Evolutionary conservation across 345 rosid species (phyloP), one percentile per base, ranked within the genome.

Genomic region (Melaleuca quinquenervia): DNA sequence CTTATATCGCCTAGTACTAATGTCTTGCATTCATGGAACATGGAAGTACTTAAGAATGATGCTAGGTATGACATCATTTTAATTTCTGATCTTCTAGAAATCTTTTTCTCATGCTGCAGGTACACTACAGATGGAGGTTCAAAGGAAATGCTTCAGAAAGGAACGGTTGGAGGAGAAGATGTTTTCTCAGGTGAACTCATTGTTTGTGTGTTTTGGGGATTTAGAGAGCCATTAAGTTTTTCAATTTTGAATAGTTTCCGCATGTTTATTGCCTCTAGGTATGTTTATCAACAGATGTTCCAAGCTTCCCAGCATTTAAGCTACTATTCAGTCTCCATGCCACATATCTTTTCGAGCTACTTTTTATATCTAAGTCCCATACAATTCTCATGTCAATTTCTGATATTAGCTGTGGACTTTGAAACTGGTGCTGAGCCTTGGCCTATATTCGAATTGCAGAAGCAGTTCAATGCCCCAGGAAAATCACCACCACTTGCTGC

Each of bases 111-210:
- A 54, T 50, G 85, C 86, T 85, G 84, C 90, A 95, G 99, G 89
- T 97, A 97, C 87, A 97, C 99, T 53, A 97, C 97, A 18, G 99
- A 97, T 87, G 99, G 99, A 83, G 99, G 99, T 86, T 86, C 93
- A 75, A 89, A 88, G 88, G 97, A 91, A 87, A 90, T 84, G 88
- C 98, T 97, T 80, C 90, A 91, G 90, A 95, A 93, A 90, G 99
- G 99, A 90, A 93, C 97, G 83, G 91, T 92, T 82, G 89, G 83
- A 16, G 90, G 88, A 88, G 93, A 89, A 85, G 90, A 93, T 78
- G 96, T 97, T 85, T 95, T 94, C 89, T 92, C 99, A 83, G 98
- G 98, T 96, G 84, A 88, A 80, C 11, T 54, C 86, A 32, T 80
- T 10, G 5, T 32, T 27, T 80, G 44, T 54, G 52, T 58, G 54